Conservation (phyloP, 73 alveolate species). For the Tetrahymena malaccensis region DNA sequence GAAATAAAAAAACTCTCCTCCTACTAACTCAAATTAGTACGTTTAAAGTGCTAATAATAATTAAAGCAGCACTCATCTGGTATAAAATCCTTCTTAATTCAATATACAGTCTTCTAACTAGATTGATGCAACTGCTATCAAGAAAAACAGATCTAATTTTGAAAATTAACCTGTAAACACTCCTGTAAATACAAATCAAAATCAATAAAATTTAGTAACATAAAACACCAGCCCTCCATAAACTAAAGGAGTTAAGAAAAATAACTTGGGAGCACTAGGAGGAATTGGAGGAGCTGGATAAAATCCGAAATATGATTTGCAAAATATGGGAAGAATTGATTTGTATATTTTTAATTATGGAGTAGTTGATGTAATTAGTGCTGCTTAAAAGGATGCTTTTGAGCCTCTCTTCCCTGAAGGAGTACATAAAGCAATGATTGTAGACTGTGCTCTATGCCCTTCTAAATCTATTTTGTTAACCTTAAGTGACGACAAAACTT, state of each 20-base stretch:
- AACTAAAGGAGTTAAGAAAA: background rate
- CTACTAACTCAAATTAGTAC: background rate
- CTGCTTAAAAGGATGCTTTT: slow-evolving; percentile 38
- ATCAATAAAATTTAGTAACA: background rate
- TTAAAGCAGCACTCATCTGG: background rate
- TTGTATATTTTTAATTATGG: slow-evolving; percentile 24
- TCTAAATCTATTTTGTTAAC: slow-evolving; percentile 8
- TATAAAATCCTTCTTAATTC: background rate
- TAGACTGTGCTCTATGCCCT: slow-evolving; percentile 13
- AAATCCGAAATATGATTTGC: background rate
- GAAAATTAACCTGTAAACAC: background rate
- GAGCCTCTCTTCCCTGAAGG: slow-evolving; percentile 28
- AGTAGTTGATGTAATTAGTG: slow-evolving; percentile 14
- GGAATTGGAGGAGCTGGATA: background rate
- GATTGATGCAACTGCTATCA: background rate
- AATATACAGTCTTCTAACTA: background rate
- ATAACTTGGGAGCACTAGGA: background rate
- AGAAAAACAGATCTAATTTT: background rate
- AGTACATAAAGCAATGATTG: slow-evolving; percentile 17
- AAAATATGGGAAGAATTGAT: background rate
- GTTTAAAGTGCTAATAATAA: background rate
- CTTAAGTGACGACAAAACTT: slow-evolving; percentile 19
- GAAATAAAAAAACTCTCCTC: background rate
- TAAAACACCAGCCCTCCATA: background rate
- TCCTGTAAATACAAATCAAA: background rate